Base-by-base conservation (phyloP, 331 rosid species). In the Quercus phellos region DNA sequence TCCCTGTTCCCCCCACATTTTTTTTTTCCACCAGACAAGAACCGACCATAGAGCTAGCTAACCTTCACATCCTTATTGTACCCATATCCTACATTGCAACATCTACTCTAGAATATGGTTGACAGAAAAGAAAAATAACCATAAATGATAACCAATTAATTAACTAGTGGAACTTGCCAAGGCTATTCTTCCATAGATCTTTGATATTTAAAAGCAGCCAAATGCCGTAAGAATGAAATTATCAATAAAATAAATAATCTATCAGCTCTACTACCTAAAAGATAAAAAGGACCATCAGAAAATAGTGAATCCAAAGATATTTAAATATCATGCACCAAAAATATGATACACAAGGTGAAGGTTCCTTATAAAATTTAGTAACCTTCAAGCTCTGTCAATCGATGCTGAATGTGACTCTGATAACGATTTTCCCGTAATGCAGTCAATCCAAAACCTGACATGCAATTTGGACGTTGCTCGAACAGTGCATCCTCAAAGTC, bases 341-440 rank as follows among this genome's bases (percentile, higher is more conserved):
- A 50, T 32, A 43, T 60, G 58, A 77, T 19, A 79, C 53, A 67
- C 13, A 24, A 26, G 60, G 70, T 55, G 66, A 51, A 16, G 6
- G 56, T 74, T 74, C 68, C 35, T 22, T 63, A 71, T 29, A 63
- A 81, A 81, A 35, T 53, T 42, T 26, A 55, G 55, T 70, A 26
- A 95, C 99, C 98, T 91, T 93, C 92, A 71, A 95, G 96, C 77
- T 91, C 94, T 58, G 84, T 81, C 77, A 95, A 73, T 61, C 99
- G 88, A 76, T 80, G 94, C 78, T 69, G 89, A 80, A 95, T 83
- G 80, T 32, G 90, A 82, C 87, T 87, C 78, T 79, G 83, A 66
- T 82, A 80, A 35, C 97, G 98, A 10, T 59, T 88, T 73, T 89
- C 88, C 82, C 78, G 79, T 11, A 87, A 82, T 74, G 79, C 78